A percentile compares a stretch with the other conserved stretches of the same genome.
phyloP scores from a whole-genome alignment of 2,329 filamentous ascomycete species.

The Venturia nashicola region DNA sequence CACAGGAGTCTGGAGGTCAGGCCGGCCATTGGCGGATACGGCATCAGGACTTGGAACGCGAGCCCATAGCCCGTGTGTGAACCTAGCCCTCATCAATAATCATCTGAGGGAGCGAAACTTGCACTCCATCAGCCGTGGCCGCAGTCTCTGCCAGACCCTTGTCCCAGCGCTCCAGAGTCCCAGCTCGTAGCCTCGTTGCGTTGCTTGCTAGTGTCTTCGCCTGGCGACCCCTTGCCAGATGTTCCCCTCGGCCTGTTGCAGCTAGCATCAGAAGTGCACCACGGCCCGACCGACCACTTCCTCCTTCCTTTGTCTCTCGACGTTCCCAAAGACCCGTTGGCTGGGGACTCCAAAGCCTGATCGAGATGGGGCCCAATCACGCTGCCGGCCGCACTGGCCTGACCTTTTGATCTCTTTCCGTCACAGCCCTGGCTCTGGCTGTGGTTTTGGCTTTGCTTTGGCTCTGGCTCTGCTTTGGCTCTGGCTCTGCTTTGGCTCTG shows the following conservation, averaged over 20 bases:
- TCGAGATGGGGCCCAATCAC: background rate
- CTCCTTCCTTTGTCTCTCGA: conserved; percentile 1
- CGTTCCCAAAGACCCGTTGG: background rate
- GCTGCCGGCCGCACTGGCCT: background rate
- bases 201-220: background rate
- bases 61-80: background rate
- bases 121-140: background rate
- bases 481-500: too few relatives aligned
- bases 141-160: background rate
- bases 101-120: conserved; percentile 3
- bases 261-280: conserved; percentile 1
- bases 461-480: too few relatives aligned
- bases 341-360: background rate
- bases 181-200: background rate
- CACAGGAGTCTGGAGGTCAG: background rate
- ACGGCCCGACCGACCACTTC: background rate
- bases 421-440: background rate
- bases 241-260: conserved; percentile 1
- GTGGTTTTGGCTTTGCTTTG: too few relatives aligned
- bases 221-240: background rate
- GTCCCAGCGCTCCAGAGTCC: background rate
- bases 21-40: background rate
- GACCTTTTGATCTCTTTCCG: background rate
- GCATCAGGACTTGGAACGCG: background rate
- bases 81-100: conserved; percentile 4